Conservation (phyloP, 805 yeast genomes). For the Saccharomyces kudriavzevii region DNA sequence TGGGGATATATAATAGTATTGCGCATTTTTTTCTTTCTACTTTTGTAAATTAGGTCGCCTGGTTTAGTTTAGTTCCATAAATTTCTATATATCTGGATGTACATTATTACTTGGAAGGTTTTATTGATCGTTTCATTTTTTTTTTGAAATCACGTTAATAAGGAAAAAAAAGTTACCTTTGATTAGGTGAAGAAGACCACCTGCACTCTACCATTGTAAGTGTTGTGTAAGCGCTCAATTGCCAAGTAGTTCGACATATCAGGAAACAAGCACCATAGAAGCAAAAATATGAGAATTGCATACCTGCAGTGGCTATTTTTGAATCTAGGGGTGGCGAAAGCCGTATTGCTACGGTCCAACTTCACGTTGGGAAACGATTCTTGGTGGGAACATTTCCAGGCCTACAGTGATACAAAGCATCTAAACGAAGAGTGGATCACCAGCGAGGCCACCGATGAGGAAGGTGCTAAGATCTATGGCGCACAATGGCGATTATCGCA, state of each 20-base stretch:
- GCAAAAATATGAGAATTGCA: neutral
- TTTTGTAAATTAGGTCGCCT: neutral
- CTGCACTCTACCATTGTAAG: neutral
- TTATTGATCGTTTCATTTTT: neutral
- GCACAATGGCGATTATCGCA: slow-evolving; percentile 53
- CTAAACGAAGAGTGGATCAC: slow-evolving; percentile 45
- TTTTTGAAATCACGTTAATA: neutral
- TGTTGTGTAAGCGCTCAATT: neutral
- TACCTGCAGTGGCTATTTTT: neutral
- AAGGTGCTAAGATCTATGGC: slow-evolving; percentile 48
- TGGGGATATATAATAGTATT: neutral
- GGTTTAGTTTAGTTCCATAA: neutral
- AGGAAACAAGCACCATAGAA: neutral
- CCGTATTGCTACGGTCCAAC: neutral
- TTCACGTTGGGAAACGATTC: slow-evolving; percentile 27
- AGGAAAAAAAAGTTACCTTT: neutral
- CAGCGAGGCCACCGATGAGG: slow-evolving; percentile 23
- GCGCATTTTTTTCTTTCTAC: neutral
- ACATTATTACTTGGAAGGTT: neutral
- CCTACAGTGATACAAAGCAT: slow-evolving; percentile 31
- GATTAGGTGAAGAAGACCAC: neutral
- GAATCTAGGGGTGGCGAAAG: neutral
- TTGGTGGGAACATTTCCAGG: slow-evolving; percentile 58
- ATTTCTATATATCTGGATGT: neutral
- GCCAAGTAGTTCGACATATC: neutral